Evolutionary conservation across 352 stramenopile genomes (phyloP).

Genomic region (Phytopythium kandeliae): DNA sequence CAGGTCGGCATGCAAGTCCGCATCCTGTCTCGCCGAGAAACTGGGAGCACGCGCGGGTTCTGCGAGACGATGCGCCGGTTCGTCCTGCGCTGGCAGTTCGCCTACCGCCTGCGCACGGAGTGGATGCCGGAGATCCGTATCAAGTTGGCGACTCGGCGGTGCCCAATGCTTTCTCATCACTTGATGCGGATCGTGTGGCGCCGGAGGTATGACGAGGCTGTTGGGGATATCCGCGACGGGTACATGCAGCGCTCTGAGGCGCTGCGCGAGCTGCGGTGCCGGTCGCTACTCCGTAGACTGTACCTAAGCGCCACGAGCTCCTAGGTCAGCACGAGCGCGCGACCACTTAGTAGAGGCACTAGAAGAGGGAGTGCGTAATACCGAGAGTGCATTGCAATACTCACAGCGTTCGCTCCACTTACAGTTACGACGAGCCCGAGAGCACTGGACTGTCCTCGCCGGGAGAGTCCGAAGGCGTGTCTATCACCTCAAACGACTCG

Average conservation of each 20-base stretch:
- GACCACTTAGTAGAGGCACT: too few relatives aligned
- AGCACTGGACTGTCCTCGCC: constrained; percentile 4
- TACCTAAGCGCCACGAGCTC: background rate
- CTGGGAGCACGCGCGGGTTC: background rate
- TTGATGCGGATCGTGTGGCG: constrained; percentile 17
- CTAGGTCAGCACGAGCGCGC: background rate
- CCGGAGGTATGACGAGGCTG: constrained; percentile 7
- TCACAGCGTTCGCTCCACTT: too few relatives aligned
- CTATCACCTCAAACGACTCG: constrained; percentile 4
- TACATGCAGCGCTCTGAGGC: background rate
- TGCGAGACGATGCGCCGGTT: background rate
- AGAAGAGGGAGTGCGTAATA: too few relatives aligned
- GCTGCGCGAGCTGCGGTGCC: background rate
- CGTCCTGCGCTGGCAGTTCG: constrained; percentile 1
- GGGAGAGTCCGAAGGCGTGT: background rate
- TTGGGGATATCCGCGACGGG: background rate
- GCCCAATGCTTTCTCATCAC: constrained; percentile 4
- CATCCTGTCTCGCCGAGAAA: background rate
- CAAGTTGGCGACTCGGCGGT: background rate
- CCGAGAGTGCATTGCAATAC: too few relatives aligned
- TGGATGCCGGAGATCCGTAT: background rate
- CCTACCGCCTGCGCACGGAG: background rate
- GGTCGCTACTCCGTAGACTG: background rate
- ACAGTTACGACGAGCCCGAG: constrained; percentile 1
- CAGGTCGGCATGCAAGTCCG: constrained; percentile 3